Percentiles rank a stretch among this genome's conserved stretches.
Evolutionary conservation across 176 grass and related monocot genomes (phyloP).

Genomic region (Ensete ventricosum): DNA sequence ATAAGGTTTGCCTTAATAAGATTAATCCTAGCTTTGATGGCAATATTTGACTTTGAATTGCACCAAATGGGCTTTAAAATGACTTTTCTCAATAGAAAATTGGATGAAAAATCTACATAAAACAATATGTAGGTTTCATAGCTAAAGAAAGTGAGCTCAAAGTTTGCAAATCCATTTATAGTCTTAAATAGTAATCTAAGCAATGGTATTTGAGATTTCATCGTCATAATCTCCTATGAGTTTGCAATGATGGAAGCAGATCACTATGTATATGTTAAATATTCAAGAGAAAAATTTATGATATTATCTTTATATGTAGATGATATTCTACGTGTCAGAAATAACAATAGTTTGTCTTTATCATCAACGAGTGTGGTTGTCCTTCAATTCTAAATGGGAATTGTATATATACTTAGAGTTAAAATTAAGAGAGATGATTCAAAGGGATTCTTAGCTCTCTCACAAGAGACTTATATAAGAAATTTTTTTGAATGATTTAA

Average conservation of each 20-base stretch:
- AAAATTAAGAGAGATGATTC: no score
- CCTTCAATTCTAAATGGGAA: neutral
- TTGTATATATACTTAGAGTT: neutral
- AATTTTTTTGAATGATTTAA: no score
- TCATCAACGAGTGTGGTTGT: neutral
- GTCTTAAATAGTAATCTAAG: neutral
- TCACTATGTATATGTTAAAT: neutral
- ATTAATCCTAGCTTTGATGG: neutral
- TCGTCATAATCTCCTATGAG: neutral
- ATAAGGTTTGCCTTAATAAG: neutral
- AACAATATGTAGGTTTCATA: neutral
- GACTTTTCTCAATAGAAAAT: neutral
- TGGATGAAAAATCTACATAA: neutral
- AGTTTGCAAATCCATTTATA: neutral
- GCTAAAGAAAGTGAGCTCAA: neutral
- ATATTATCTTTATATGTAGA: neutral
- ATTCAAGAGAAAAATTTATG: neutral
- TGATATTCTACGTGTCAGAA: neutral
- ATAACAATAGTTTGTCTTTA: neutral
- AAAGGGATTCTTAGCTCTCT: no score
- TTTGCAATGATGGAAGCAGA: neutral
- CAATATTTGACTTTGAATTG: neutral
- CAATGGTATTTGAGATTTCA: neutral
- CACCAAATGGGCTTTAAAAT: neutral
- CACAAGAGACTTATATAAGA: no score